Evolutionary conservation across 1,139 yeast genomes (phyloP), one percentile per base, ranked within the genome.

Genomic region (Zygoascus meyerae): DNA sequence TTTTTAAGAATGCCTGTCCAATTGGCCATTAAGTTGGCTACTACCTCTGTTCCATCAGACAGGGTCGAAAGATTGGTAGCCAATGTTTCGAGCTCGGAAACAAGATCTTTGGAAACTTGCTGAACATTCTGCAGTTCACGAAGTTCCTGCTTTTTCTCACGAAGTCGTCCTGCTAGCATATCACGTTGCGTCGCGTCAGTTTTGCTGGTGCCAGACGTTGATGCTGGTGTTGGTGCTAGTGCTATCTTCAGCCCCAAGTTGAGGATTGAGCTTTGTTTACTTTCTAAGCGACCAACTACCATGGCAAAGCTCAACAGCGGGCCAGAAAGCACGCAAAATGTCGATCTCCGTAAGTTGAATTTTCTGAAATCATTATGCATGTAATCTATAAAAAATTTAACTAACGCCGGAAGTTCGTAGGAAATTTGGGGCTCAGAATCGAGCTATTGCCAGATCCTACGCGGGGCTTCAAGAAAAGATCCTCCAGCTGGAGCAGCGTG

Each of bases 1-100:
- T 87, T 77, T 50, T 79, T 71, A 17, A 81, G 70, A 14, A 85
- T 83, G 50, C 76, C 79, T 50, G 78, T 77, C 95, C 95, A 85
- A 54, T 81, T 83, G 8, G 81, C 72, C 56, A 67, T 55, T 18
- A 67, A 62, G 14, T 58, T 63, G 6, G 71, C 67, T 16, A 67
- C 67, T 36, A 67, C 66, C 52, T 74, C 79, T 1, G 87, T 74
- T 0, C 86, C 86, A 34, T 72, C 75, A 14, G 75, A 74, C 66
- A 82, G 67, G 11, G 69, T 68, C 12, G 70, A 73, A 38, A 82
- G 59, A 54, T 75, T 73, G n/a, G 61, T 64, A 18, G 75, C 76
- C 28, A 81, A 67, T 17, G 63, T 66, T 41, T 74, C 78, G 42
- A 81, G 66, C 50, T 78, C 77, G 2, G 56, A 53, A 2, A 78